Evolutionary conservation across 202 grass and related monocot species (phyloP).

Genomic region (Setaria italica): DNA sequence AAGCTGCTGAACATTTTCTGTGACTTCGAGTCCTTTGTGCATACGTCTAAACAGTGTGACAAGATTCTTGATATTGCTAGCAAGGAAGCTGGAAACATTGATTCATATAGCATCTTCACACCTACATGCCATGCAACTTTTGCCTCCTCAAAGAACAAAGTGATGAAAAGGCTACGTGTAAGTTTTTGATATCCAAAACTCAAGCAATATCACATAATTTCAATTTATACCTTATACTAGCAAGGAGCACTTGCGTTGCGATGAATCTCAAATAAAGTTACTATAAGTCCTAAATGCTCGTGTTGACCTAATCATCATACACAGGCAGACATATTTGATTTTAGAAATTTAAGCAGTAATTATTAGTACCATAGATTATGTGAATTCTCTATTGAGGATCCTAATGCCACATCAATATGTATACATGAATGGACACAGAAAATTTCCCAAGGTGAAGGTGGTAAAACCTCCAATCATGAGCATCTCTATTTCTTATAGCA

Average conservation of each 20-base stretch:
- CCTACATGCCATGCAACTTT: conserved; percentile 84
- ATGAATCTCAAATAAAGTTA: background rate
- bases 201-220: conserved; percentile 18
- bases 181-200: conserved; percentile 46
- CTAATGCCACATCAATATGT: conserved; percentile 1
- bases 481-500: background rate
- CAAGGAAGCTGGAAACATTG: conserved; percentile 86
- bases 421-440: background rate
- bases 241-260: background rate
- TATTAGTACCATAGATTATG: background rate
- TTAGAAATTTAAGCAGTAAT: background rate
- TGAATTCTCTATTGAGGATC: conserved; percentile 8
- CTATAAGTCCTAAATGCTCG: background rate
- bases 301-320: background rate
- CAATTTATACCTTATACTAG: conserved; percentile 9
- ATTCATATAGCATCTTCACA: conserved; percentile 98
- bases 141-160: conserved; percentile 76
- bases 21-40: conserved; percentile 86
- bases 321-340: background rate
- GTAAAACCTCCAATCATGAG: background rate
- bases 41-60: conserved; percentile 72
- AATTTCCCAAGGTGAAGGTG: background rate
- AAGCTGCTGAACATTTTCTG: conserved; percentile 91
- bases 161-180: conserved; percentile 91
- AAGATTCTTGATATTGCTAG: conserved; percentile 85